phyloP scores from a whole-genome alignment of 2,329 filamentous ascomycete species.

The Cryphonectria radicalis region DNA sequence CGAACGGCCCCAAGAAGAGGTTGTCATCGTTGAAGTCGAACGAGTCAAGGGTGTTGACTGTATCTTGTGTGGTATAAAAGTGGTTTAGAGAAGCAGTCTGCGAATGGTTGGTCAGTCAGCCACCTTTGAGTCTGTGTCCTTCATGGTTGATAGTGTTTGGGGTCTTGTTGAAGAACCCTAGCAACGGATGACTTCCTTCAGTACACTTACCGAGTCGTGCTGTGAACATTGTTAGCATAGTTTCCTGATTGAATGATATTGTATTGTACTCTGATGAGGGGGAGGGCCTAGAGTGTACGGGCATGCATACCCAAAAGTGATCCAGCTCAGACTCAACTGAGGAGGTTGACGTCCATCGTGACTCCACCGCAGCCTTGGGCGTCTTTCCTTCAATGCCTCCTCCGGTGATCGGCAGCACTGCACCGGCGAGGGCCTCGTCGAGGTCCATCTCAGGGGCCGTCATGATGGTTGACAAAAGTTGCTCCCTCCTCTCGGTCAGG shows the following conservation, averaged over 20 bases:
- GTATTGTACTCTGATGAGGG: background rate
- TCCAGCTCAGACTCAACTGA: constrained; percentile 26
- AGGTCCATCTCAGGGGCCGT: constrained; percentile 20
- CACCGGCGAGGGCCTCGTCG: constrained; percentile 13
- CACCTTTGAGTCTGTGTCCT: background rate
- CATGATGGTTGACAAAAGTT: constrained; percentile 6
- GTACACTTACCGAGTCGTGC: constrained; percentile 27
- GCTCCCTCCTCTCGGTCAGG: background rate
- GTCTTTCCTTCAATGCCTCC: constrained; percentile 17
- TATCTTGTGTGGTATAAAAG: constrained; percentile 30
- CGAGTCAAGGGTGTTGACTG: constrained; percentile 20
- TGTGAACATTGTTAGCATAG: constrained; percentile 3
- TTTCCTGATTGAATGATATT: background rate
- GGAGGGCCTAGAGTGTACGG: background rate
- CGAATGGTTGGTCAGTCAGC: constrained; percentile 11
- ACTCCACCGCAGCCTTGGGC: constrained; percentile 13
- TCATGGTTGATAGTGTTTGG: background rate
- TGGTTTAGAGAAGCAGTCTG: constrained; percentile 24
- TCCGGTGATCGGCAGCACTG: constrained; percentile 14
- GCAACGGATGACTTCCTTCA: background rate
- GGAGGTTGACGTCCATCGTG: constrained; percentile 29
- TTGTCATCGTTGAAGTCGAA: constrained; percentile 29
- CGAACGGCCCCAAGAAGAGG: constrained; percentile 26
- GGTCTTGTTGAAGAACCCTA: too few relatives aligned
- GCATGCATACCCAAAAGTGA: constrained; percentile 24